These are phyloP conservation scores for Anacardium occidentale DNA, from an alignment of 345 rosid genomes.

Conservation along the genomic window DNA sequence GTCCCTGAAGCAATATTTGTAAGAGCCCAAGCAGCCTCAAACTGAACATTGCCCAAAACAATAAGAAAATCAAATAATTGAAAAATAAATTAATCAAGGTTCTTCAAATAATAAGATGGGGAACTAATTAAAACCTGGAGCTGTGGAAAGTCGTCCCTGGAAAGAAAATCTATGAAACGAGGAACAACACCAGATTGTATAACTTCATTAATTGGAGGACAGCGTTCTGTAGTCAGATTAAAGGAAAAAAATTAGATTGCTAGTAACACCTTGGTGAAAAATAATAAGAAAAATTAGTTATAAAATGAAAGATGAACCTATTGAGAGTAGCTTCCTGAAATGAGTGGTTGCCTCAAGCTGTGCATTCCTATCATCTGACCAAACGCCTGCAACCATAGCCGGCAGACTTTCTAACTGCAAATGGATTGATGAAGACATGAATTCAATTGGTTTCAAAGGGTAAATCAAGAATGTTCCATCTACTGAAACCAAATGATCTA, in stretches of 20 bases:
- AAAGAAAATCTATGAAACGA: conserved; percentile 70
- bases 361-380: conserved; percentile 54
- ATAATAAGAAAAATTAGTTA: background rate
- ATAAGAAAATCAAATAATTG: conserved; percentile 5
- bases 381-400: conserved; percentile 54
- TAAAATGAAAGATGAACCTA: conserved; percentile 37
- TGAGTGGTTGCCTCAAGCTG: conserved; percentile 71
- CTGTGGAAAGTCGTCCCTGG: conserved; percentile 71
- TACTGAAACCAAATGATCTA: background rate
- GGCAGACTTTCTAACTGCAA: conserved; percentile 67
- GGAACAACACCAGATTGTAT: conserved; percentile 71
- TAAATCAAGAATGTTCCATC: background rate
- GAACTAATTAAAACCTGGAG: conserved; percentile 51
- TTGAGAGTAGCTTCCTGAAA: conserved; percentile 69
- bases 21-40: conserved; percentile 90
- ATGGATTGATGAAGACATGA: background rate
- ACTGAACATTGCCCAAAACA: conserved; percentile 37
- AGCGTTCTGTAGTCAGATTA: conserved; percentile 46
- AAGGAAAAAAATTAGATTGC: background rate
- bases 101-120: background rate
- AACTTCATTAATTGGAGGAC: conserved; percentile 77
- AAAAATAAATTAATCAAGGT: background rate
- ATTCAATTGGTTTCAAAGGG: background rate
- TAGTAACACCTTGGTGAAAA: background rate
- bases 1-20: conserved; percentile 89